Percentiles rank a stretch among this genome's conserved stretches.
Conservation (phyloP, 768 basidiomycete species). For the Naematelia aurantialba region DNA sequence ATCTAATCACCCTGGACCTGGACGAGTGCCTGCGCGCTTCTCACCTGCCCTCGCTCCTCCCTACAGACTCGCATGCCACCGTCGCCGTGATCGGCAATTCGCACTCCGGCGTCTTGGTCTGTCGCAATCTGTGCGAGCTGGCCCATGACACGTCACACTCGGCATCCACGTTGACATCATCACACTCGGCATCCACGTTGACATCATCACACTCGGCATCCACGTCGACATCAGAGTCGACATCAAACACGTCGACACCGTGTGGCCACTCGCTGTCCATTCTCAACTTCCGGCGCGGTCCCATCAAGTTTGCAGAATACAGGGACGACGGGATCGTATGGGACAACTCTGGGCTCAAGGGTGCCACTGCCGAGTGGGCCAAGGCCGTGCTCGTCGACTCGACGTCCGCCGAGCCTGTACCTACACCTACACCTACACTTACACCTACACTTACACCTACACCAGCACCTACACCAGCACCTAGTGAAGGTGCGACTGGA, state of each 20-base stretch:
- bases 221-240: too few relatives aligned
- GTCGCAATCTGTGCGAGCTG: constrained; percentile 27
- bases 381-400: constrained; percentile 18
- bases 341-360: constrained; percentile 36
- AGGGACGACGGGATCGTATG: constrained; percentile 29
- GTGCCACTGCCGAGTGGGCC: constrained; percentile 29
- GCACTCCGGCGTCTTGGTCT: constrained; percentile 30
- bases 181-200: neutral
- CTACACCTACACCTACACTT: too few relatives aligned
- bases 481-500: too few relatives aligned
- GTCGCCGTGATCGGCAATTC: constrained; percentile 34
- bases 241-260: too few relatives aligned
- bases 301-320: constrained; percentile 28
- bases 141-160: neutral
- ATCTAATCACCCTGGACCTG: constrained; percentile 21
- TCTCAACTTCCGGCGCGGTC: constrained; percentile 23
- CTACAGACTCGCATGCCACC: constrained; percentile 1
- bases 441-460: neutral
- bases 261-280: constrained; percentile 15
- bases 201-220: neutral
- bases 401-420: too few relatives aligned
- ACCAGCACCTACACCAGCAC: too few relatives aligned
- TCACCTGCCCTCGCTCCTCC: constrained; percentile 16
- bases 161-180: neutral
- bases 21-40: constrained; percentile 24